Conservation (phyloP, 345 rosid species). For the Turritis glabra region DNA sequence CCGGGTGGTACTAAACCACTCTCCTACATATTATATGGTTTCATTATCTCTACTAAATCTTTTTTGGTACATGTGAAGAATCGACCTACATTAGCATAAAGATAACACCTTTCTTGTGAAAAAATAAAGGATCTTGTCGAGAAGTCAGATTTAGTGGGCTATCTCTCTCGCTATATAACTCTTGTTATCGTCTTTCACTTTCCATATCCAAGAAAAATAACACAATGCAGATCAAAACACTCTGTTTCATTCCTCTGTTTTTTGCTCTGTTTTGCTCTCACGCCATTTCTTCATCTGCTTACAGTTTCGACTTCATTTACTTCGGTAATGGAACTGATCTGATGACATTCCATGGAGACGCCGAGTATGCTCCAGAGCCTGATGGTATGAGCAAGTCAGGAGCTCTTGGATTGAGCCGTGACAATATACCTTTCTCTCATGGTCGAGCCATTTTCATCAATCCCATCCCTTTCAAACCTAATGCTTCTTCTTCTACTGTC, state of each 20-base stretch:
- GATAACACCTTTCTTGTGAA: background rate
- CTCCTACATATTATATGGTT: no score
- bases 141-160: background rate
- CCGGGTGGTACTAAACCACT: no score
- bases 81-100: no score
- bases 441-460: conserved; percentile 27
- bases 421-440: conserved; percentile 7
- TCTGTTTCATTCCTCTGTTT: background rate
- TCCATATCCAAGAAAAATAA: background rate
- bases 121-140: conserved; percentile 1
- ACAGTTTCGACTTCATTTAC: conserved; percentile 25
- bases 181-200: background rate
- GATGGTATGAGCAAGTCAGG: conserved; percentile 22
- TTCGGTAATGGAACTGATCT: conserved; percentile 16
- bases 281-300: background rate
- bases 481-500: conserved; percentile 1
- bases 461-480: conserved; percentile 12
- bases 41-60: background rate
- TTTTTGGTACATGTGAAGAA: background rate
- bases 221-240: conserved; percentile 16
- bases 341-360: background rate
- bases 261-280: background rate
- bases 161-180: background rate
- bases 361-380: conserved; percentile 11
- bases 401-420: background rate